Base-by-base conservation (phyloP, 352 stramenopile species). In the Phytophthora megakarya region DNA sequence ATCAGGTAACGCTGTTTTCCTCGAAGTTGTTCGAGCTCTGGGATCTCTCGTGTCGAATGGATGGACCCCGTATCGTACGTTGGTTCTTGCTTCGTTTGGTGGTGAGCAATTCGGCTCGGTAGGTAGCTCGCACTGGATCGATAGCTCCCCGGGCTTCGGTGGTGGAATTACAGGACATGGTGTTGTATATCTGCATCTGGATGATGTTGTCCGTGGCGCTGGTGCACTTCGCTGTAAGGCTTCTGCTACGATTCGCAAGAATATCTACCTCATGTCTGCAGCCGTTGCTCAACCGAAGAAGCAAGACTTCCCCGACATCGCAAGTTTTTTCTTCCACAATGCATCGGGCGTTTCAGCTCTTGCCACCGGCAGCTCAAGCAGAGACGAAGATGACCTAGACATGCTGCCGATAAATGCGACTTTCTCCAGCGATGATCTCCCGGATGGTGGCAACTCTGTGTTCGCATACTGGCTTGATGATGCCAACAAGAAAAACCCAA, bases 41-140 rank as follows among this genome's bases (percentile, higher is more conserved):
- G 86, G 80, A 21, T 74, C 79, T 2, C 54, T 93, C 23, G 48
- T 90, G 26, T 79, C 79, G 19, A 85, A 81, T 57, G 84, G 84
- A 45, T 93, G 86, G 84, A 78, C 81, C 4, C 82, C 84, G n/a
- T 83, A 92, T 38, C 84, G 86, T 28, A 93, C 86, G 42, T 48
- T 95, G 37, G 64, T 95, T 21, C 68, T 95, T 18, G 83, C 83
- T 18, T 91, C 79, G 2, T 92, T 93, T 39, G 84, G 87, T 32
- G 86, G 81, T 21, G 83, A 93, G 49, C 82, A 93, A 61, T 93
- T 88, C 52, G 86, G 86, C 15, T 81, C 84, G 0, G 83, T 93
- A 10, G 86, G 86, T 19, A 92, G 80, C 40, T 92, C 86, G 2
- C 80, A 91, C 59, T 93, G 86, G 86, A 93, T 95, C 44, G 85